Base-by-base conservation (phyloP, 345 rosid genomes). In the Brassica incana region DNA sequence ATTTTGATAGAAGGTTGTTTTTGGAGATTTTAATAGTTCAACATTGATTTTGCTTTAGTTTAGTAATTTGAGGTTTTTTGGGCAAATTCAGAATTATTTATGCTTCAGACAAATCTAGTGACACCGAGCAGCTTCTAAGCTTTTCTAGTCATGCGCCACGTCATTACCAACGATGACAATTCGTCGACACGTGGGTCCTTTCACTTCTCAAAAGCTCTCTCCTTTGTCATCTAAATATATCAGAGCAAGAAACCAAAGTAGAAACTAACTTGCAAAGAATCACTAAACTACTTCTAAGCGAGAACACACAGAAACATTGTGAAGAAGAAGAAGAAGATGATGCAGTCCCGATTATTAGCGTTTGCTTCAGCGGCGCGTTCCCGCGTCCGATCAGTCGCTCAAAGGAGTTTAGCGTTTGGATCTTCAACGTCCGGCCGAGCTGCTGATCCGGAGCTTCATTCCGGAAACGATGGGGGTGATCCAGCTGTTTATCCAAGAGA, bases 401-500 rank as follows among this genome's bases (percentile, higher is more conserved):
- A 77, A 56, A 70, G 69, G 12, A 77, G 78, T 15, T 73, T 82
- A n/a, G 83, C 84, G 15, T 52, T 80, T 1, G 80, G 79, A 27
- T 16, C 84, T 8, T 59, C 82, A 2, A 79, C 82, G 61, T 45
- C 79, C 6, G 87, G 91, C 38, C 84, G 89, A 1, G 64, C 86
- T 0, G 89, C 85, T 18, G 88, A 83, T 43, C 88, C 89, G 0
- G 81, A 82, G 1, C 40, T 85, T 56, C 79, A 75, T 58, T 78
- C 85, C 14, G 70, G 86, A 7, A 86, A 85, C 40, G 75, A 75
- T 43, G 91, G 85, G 56, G 73, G 27, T 56, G 85, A 83, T 75
- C 88, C 91, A 6, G 82, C 84, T 5, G 75, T 85, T 15, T 87
- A 74, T 76, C 73, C 86, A 0, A 85, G 79, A 16, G 83, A 86